Evolutionary conservation across 805 yeast genomes (phyloP).

Genomic region (Saccharomycopsis sp.): DNA sequence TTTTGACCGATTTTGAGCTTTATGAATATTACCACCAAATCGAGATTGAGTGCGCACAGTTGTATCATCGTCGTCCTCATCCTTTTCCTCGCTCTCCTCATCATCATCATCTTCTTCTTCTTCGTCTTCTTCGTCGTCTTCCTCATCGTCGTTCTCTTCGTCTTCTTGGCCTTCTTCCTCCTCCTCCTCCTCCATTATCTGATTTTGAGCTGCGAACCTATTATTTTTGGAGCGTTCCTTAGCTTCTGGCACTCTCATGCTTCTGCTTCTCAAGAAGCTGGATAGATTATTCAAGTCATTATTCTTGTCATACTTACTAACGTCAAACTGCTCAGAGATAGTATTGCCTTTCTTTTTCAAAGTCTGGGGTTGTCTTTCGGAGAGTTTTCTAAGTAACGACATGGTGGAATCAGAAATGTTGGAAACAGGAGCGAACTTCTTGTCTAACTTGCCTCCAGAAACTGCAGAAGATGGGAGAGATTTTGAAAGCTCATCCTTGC

Average conservation of each 20-base stretch:
- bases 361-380: constrained; percentile 13
- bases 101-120: constrained; percentile 8
- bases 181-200: constrained; percentile 10
- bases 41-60: no score
- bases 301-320: constrained; percentile 9
- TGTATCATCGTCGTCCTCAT: background rate
- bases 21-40: no score
- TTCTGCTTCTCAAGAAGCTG: constrained; percentile 12
- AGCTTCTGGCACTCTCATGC: constrained; percentile 1
- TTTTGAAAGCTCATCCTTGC: constrained; percentile 2
- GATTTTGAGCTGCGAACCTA: background rate
- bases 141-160: no score
- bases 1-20: no score
- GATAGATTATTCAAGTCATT: constrained; percentile 15
- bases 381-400: constrained; percentile 10
- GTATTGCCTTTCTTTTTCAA: background rate
- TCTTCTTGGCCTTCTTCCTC: no score
- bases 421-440: constrained; percentile 11
- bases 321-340: constrained; percentile 6
- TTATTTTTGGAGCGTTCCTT: background rate
- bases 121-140: constrained; percentile 9
- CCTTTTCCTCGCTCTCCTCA: background rate
- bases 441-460: no score
- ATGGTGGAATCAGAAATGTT: constrained; percentile 16
- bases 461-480: constrained; percentile 11